A percentile compares a stretch with the other conserved stretches of the same genome.
Conservation (phyloP, 306 rosid species). For the Lathyrus tuberosus region DNA sequence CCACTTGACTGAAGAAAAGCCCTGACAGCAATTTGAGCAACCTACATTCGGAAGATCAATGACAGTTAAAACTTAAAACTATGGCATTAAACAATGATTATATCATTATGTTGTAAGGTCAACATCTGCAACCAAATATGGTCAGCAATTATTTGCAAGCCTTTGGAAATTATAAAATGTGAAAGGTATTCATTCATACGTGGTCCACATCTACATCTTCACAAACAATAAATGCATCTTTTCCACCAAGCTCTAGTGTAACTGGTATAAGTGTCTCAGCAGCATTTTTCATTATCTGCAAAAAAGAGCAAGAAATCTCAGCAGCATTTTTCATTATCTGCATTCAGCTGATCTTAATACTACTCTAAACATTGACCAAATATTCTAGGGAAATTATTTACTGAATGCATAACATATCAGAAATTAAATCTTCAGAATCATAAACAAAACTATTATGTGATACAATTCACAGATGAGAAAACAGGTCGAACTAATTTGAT, state of each 20-base stretch:
- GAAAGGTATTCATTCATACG: slow-evolving; percentile 60
- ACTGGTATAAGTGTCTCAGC: slow-evolving; percentile 84
- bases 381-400: slow-evolving; percentile 21
- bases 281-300: slow-evolving; percentile 95
- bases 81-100: slow-evolving; percentile 29
- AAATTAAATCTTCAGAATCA: slow-evolving; percentile 20
- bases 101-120: slow-evolving; percentile 16
- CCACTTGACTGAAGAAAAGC: slow-evolving; percentile 94
- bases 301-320: slow-evolving; percentile 48
- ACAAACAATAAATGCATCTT: slow-evolving; percentile 95
- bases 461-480: slow-evolving; percentile 22
- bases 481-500: slow-evolving; percentile 26
- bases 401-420: slow-evolving; percentile 22
- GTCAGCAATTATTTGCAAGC: slow-evolving; percentile 29
- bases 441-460: slow-evolving; percentile 21
- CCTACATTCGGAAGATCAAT: slow-evolving; percentile 56
- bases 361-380: slow-evolving; percentile 23
- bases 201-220: slow-evolving; percentile 90
- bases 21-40: slow-evolving; percentile 90
- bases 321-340: slow-evolving; percentile 97
- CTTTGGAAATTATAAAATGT: slow-evolving; percentile 33
- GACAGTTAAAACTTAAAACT: slow-evolving; percentile 42
- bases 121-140: slow-evolving; percentile 30
- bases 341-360: slow-evolving; percentile 35
- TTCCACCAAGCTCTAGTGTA: slow-evolving; percentile 98